Base-by-base conservation (phyloP, 805 yeast species). In the Metschnikowia proteae region DNA sequence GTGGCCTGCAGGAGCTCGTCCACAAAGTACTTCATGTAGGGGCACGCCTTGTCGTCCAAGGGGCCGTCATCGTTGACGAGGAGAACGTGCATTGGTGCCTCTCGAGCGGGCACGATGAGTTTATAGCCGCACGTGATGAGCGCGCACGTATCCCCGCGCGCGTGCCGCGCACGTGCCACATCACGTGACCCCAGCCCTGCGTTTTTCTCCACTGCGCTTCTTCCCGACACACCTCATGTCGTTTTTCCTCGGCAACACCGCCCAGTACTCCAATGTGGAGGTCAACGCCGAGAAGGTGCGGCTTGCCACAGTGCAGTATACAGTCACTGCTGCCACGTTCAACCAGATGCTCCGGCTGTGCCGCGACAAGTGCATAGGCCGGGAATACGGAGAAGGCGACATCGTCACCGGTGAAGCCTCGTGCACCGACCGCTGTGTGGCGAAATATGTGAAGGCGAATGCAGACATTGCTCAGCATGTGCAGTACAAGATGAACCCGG, bases 21-120 rank as follows among this genome's bases (percentile, higher is more conserved):
- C 5, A 88, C 90, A 33, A 94, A 75, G 57, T 81, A 85, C 60
- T 87, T 86, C 48, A 94, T 76, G 67, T 91, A 94, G 2, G 97
- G 97, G 43, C 97, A 89, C 6, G 82, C 74, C 42, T 75, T 67
- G 53, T 82, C 88, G 58, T 85, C 82, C 53, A 94, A 84, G 0
- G 98, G 98, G 34, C 99, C 99, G 62, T 92, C 99, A 66, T 92
- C 99, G 66, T 92, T 92, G 8, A 97, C 92, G 37, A 94, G 62
- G 56, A 79, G 66, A 9, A 79, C 73, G 51, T 74, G 79, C 83
- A 79, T 78, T 27, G 30, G 36, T 10, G 38, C 6, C 25, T 10
- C 17, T 2, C n/a, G 38, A 35, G 37, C n/a, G n/a, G 13, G n/a
- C 33, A 11, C 33, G 33, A 31, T 31, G 33, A n/a, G 13, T 11